Base-by-base conservation (phyloP, 2,329 filamentous ascomycete species). In the Claviceps africana region DNA sequence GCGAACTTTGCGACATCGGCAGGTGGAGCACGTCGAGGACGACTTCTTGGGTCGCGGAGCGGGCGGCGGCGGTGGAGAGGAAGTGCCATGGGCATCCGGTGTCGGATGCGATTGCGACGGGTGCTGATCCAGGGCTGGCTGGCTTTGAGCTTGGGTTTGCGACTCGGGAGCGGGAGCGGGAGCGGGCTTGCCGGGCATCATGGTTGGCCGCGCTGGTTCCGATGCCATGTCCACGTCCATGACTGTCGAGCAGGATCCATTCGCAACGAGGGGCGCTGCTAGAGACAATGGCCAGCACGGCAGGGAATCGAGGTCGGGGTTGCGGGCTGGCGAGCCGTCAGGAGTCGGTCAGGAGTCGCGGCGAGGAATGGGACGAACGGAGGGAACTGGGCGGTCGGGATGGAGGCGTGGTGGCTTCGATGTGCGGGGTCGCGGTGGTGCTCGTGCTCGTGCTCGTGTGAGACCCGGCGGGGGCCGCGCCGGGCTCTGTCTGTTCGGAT, bases 1-100 rank as follows among this genome's bases (percentile, higher is more conserved):
- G 47, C 77, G 75, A 21, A 81, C 77, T 63, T 81, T 80, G 60
- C 77, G 74, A 48, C 72, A 69, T 22, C 75, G 73, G 56, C 75
- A 78, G 11, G 75, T 76, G 56, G 72, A 69, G 60, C 76, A 78
- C n/a, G 76, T 78, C 35, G 70, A 63, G 19, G 69, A 70, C 42
- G 69, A 69, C 53, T 71, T 70, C 56, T 71, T 72, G 25, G 65
- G 66, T 44, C 65, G 66, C 51, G 64, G 65, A 51, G 65, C 61
- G 48, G 61, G 59, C 50, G 47, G 47, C 28, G 31, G 21, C 48
- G 61, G 59, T 51, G 42, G n/a, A n/a, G n/a, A 51, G 31, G 19
- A n/a, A 28, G 30, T 31, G 7, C 43, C 47, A 10, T 31, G 50
- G 7, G 48, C 33, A 9, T 37, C 33, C 2, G 47, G 43, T 22